Conservation (phyloP, 768 basidiomycete species). For the Lactifluus piperatus region DNA sequence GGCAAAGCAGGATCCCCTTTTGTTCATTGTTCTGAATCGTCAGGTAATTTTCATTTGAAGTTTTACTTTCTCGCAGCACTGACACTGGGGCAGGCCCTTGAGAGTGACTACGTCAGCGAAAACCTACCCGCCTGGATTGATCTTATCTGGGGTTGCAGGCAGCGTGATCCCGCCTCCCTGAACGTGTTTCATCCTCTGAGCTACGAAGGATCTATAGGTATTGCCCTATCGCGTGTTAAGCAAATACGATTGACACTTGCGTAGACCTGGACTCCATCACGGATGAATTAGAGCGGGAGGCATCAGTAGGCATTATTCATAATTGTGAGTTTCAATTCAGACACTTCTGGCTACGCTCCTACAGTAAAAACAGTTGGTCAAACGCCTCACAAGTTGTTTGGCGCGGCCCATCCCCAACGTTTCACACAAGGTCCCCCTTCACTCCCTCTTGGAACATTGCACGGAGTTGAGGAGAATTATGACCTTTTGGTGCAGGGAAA, state of each 20-base stretch:
- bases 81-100: slow-evolving; percentile 51
- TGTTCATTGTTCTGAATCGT: slow-evolving; percentile 76
- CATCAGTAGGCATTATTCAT: slow-evolving; percentile 91
- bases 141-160: slow-evolving; percentile 84
- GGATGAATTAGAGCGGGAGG: slow-evolving; percentile 82
- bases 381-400: slow-evolving; percentile 83
- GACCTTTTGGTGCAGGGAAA: slow-evolving; percentile 53
- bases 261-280: slow-evolving; percentile 79
- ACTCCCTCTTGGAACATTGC: slow-evolving; percentile 59
- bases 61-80: background rate
- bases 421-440: slow-evolving; percentile 63
- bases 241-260: background rate
- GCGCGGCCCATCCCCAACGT: slow-evolving; percentile 62
- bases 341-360: background rate
- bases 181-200: slow-evolving; percentile 93
- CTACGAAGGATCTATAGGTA: slow-evolving; percentile 84
- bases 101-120: slow-evolving; percentile 81
- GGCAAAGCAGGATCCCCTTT: slow-evolving; percentile 75
- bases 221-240: background rate
- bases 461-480: slow-evolving; percentile 81
- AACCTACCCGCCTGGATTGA: slow-evolving; percentile 88
- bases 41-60: slow-evolving; percentile 22
- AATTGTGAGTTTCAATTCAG: slow-evolving; percentile 56
- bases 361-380: slow-evolving; percentile 58
- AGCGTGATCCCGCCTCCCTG: slow-evolving; percentile 63